These are phyloP conservation scores for Ambrosiella beaveri DNA, from an alignment of 2,329 filamentous ascomycete species.

Conservation along the genomic window DNA sequence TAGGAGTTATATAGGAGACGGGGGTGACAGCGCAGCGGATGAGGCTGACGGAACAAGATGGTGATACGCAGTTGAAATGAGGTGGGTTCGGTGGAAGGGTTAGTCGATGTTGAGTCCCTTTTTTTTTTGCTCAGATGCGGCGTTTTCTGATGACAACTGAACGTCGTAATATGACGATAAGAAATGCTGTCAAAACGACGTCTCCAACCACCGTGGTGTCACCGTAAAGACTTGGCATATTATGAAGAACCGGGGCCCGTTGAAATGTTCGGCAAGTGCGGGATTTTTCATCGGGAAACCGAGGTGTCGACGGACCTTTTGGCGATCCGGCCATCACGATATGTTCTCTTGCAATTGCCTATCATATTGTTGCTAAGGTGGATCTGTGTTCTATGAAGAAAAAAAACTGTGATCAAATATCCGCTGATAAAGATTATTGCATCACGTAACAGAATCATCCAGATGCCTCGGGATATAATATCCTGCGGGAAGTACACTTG, in stretches of 20 bases:
- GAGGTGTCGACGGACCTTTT: no score
- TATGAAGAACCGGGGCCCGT: background rate
- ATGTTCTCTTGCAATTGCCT: no score
- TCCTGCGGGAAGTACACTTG: no score
- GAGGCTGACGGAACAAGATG: background rate
- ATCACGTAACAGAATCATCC: no score
- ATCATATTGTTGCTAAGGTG: no score
- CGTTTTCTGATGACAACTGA: background rate
- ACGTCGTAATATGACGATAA: background rate
- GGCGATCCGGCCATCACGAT: no score
- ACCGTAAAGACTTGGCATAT: background rate
- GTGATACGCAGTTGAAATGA: background rate
- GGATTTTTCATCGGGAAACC: background rate
- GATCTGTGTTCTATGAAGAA: no score
- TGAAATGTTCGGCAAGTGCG: background rate
- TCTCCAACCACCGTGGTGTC: background rate
- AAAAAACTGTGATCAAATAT: no score
- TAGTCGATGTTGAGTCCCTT: background rate
- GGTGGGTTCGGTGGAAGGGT: background rate
- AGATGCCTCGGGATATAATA: no score
- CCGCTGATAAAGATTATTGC: no score
- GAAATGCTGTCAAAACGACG: background rate
- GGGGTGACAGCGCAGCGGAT: background rate
- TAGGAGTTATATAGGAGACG: background rate
- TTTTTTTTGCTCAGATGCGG: background rate